Base-by-base conservation (phyloP, 23 red algal genomes). In the Cyanidiococcus yangmingshanensis region DNA sequence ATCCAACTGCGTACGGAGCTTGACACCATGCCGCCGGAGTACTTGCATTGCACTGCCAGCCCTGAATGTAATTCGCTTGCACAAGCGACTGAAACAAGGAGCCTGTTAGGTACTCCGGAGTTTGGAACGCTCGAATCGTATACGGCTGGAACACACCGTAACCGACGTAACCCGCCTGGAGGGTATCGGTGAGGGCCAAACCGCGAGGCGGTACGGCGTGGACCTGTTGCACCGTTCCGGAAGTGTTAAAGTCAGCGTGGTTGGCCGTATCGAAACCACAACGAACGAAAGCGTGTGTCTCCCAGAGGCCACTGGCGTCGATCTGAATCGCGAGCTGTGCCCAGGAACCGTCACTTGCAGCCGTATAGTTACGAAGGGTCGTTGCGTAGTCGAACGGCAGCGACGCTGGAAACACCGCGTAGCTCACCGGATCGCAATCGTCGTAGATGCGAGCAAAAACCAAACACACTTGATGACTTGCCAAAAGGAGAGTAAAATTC, bases 171-270 rank as follows among this genome's bases (percentile, higher is more conserved):
- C 63, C 63, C n/a, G 63, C 63, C 63, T 71, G 63, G n/a, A 71
- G 63, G n/a, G 63, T 71, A 71, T 71, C 63, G 63, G 63, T 71
- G 63, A 71, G 63, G 16, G 63, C 63, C 63, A 71, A 7, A 7
- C 63, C 63, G 63, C 63, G 63, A 7, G 63, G 63, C 7, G 63
- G 63, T 3, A 71, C 63, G 16, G 63, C 63, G 32, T 71, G 63
- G n/a, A 71, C 63, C 27, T 71, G 63, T 21, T 7, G 7, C 3
- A 71, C 21, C n/a, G 12, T 32, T 7, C 32, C 63, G 63, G n/a
- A 3, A 7, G 3, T 35, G 63, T 71, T 25, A 71, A 71, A 71
- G 63, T 71, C 63, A 29, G 63, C 3, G n/a, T 32, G n/a, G 12
- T 71, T 29, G 63, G n/a, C 32, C 16, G 63, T 32, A 35, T 71